A percentile compares a stretch with the other conserved stretches of the same genome.
Conservation (phyloP, 257 asterid species). For the Lithospermum erythrorhizon region DNA sequence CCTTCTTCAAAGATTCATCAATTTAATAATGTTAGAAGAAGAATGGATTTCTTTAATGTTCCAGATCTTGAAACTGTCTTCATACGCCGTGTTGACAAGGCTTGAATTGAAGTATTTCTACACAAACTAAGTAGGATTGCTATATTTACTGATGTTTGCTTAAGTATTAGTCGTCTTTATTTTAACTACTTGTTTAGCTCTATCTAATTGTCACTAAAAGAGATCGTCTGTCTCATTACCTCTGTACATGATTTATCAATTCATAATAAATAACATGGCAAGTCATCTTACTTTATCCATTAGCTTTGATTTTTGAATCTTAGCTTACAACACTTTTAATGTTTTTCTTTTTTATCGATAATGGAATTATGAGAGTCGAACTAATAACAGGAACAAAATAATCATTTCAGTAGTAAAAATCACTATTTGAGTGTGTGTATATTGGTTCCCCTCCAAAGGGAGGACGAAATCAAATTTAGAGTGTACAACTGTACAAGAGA, state of each 20-base stretch:
- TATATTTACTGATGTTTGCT: background rate
- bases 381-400: too few species aligned
- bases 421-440: too few species aligned
- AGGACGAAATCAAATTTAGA: too few species aligned
- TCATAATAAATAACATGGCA: background rate
- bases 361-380: too few species aligned
- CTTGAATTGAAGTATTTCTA: background rate
- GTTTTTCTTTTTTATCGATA: too few species aligned
- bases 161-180: background rate
- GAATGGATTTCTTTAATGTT: constrained; percentile 24
- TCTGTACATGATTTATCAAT: background rate
- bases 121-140: too few species aligned
- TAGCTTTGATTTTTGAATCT: too few species aligned
- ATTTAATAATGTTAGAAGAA: constrained; percentile 6
- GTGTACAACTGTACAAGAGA: too few species aligned
- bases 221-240: background rate
- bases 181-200: background rate
- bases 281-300: background rate
- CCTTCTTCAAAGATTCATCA: constrained; percentile 17
- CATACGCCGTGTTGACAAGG: constrained; percentile 14
- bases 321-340: too few species aligned
- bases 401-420: too few species aligned
- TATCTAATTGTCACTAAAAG: background rate
- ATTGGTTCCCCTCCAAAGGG: too few species aligned
- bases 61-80: constrained; percentile 31